These are phyloP conservation scores for Tricholoma hemisulphureum DNA, from an alignment of 768 basidiomycete genomes.

Conservation along the genomic window DNA sequence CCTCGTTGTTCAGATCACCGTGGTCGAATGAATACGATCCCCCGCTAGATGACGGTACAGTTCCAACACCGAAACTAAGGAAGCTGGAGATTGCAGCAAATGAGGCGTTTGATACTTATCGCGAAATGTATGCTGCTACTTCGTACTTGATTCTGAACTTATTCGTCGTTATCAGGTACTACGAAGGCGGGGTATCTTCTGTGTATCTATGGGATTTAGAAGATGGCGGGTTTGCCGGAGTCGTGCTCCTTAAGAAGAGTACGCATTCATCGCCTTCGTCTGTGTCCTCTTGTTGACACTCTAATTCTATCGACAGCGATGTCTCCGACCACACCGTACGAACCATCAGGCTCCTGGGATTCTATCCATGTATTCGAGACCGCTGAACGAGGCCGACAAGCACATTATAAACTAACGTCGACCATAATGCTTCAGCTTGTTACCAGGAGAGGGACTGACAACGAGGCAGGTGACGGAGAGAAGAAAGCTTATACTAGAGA, in stretches of 20 bases:
- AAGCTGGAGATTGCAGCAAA: slow-evolving; percentile 92
- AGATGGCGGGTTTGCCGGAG: slow-evolving; percentile 94
- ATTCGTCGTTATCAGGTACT: slow-evolving; percentile 60
- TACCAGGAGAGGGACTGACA: slow-evolving; percentile 44
- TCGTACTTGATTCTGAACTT: background rate
- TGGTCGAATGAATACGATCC: slow-evolving; percentile 98
- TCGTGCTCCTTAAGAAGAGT: slow-evolving; percentile 96
- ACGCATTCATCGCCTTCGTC: slow-evolving; percentile 16
- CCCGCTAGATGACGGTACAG: slow-evolving; percentile 83
- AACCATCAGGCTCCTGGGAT: slow-evolving; percentile 91
- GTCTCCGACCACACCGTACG: slow-evolving; percentile 50
- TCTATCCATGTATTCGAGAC: slow-evolving; percentile 98
- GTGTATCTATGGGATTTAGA: slow-evolving; percentile 99
- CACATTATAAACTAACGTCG: slow-evolving; percentile 96
- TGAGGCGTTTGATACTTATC: slow-evolving; percentile 95
- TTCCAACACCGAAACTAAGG: slow-evolving; percentile 79
- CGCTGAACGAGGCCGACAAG: slow-evolving; percentile 85
- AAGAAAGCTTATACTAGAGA: slow-evolving; percentile 29
- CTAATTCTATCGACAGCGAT: slow-evolving; percentile 46
- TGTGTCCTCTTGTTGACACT: slow-evolving; percentile 1
- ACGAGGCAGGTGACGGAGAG: slow-evolving; percentile 23
- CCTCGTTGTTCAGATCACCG: slow-evolving; percentile 68
- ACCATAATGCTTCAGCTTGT: slow-evolving; percentile 94
- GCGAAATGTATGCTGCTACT: slow-evolving; percentile 66
- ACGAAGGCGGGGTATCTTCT: slow-evolving; percentile 95